phyloP scores from a whole-genome alignment of 257 asterid species.

The Galeopsis tetrahit region DNA sequence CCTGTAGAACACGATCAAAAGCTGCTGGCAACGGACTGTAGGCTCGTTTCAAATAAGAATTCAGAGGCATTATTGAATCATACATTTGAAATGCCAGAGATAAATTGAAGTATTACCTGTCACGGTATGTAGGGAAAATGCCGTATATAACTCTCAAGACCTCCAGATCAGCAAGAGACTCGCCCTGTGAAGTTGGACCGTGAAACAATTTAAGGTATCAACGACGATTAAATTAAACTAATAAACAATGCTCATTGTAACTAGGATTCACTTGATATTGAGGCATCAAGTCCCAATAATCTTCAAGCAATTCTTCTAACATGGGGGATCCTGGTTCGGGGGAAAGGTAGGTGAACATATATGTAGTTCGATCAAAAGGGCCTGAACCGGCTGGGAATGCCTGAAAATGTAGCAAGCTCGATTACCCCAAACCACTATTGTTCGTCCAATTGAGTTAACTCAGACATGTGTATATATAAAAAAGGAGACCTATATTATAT shows the following conservation, averaged over 20 bases:
- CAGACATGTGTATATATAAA: no score
- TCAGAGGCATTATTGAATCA: slow-evolving; percentile 2
- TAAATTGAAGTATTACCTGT: slow-evolving; percentile 58
- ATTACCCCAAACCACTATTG: not conserved
- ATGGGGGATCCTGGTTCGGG: slow-evolving; percentile 84
- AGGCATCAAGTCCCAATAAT: slow-evolving; percentile 96
- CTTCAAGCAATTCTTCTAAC: slow-evolving; percentile 90
- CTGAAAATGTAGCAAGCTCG: slow-evolving; percentile 45
- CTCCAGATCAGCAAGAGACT: slow-evolving; percentile 65
- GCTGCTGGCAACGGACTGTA: slow-evolving; percentile 90
- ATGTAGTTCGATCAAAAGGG: slow-evolving; percentile 84
- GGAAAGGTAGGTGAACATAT: slow-evolving; percentile 89
- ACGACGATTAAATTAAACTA: not conserved
- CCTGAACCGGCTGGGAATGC: slow-evolving; percentile 98
- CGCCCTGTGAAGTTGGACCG: slow-evolving; percentile 51
- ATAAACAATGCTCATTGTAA: not conserved
- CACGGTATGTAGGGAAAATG: slow-evolving; percentile 90
- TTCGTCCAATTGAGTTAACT: not conserved
- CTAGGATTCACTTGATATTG: slow-evolving; percentile 61
- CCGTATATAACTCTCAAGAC: slow-evolving; percentile 87
- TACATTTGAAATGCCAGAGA: not conserved
- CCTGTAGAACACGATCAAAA: slow-evolving; percentile 89
- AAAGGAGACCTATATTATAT: no score
- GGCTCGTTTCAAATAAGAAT: slow-evolving; percentile 18
- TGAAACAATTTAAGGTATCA: not conserved